Evolutionary conservation across 2,329 filamentous ascomycete genomes (phyloP).

Genomic region (Phoma sp.): DNA sequence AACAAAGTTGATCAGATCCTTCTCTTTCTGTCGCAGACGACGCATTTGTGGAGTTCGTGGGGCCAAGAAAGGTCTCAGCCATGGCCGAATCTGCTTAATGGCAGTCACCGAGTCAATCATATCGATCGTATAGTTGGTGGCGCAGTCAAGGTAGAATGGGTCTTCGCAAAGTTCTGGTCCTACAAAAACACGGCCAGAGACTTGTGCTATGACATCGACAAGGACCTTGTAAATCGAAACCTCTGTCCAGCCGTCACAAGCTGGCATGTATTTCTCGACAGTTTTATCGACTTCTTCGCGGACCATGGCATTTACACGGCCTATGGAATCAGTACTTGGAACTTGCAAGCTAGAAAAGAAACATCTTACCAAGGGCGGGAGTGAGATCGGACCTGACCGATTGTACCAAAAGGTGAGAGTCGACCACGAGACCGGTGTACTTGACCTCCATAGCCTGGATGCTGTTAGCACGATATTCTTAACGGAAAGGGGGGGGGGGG

Average conservation of each 20-base stretch:
- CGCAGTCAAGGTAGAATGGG: slow-evolving; percentile 37
- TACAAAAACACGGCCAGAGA: slow-evolving; percentile 44
- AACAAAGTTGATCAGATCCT: slow-evolving; percentile 21
- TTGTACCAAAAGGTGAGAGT: slow-evolving; percentile 24
- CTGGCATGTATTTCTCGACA: slow-evolving; percentile 33
- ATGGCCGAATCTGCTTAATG: slow-evolving; percentile 35
- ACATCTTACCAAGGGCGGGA: slow-evolving; percentile 39
- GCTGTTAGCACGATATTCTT: neutral
- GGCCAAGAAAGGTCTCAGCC: slow-evolving; percentile 32
- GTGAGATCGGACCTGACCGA: slow-evolving; percentile 43
- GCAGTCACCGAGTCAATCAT: slow-evolving; percentile 35
- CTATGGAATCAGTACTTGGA: slow-evolving; percentile 25
- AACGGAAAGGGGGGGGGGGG: too few relatives aligned
- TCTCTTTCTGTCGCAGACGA: slow-evolving; percentile 26
- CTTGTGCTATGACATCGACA: slow-evolving; percentile 42
- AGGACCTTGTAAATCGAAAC: slow-evolving; percentile 36
- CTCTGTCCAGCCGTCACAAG: slow-evolving; percentile 42
- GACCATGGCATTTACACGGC: slow-evolving; percentile 37
- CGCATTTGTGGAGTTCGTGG: slow-evolving; percentile 34
- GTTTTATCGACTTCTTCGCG: slow-evolving; percentile 39
- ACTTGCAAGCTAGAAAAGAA: neutral
- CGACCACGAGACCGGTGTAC: slow-evolving; percentile 37
- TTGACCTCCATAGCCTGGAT: slow-evolving; percentile 37
- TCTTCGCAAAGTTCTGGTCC: slow-evolving; percentile 39
- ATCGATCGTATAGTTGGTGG: slow-evolving; percentile 42